phyloP scores from a whole-genome alignment of 164 flowering plant species.

The Platanus orientalis region DNA sequence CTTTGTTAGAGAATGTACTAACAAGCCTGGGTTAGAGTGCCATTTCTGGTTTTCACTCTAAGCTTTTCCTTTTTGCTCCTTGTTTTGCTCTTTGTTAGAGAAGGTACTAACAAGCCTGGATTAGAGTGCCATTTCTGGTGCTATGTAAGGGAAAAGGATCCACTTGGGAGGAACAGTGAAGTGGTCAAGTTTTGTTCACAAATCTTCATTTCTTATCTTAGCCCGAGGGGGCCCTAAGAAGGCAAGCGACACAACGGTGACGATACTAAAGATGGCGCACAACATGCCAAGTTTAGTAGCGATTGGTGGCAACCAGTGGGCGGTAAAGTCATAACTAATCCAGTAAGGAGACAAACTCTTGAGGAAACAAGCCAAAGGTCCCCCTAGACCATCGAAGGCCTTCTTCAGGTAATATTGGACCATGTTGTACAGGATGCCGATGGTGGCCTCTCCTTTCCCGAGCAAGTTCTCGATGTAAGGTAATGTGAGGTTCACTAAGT shows the following conservation, averaged over 20 bases:
- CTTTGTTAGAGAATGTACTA: too few relatives aligned
- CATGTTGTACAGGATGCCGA: slow-evolving; percentile 14
- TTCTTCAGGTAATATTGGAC: slow-evolving; percentile 16
- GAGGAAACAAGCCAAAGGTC: slow-evolving; percentile 25
- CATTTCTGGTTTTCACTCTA: too few relatives aligned
- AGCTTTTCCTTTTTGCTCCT: too few relatives aligned
- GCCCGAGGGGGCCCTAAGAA: slow-evolving; percentile 38
- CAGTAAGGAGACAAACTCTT: slow-evolving; percentile 31
- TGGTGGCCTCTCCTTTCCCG: slow-evolving; percentile 23
- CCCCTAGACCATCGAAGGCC: slow-evolving; percentile 27
- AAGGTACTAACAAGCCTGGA: too few relatives aligned
- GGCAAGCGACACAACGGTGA: slow-evolving; percentile 31
- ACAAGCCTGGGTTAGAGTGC: too few relatives aligned
- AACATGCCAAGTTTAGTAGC: slow-evolving; percentile 31
- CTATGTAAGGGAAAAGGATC: slow-evolving; percentile 38
- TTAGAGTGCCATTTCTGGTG: too few relatives aligned
- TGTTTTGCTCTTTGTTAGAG: too few relatives aligned
- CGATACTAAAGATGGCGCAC: slow-evolving; percentile 31
- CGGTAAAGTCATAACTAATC: slow-evolving; percentile 53
- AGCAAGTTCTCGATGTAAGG: slow-evolving; percentile 10
- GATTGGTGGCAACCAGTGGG: slow-evolving; percentile 49
- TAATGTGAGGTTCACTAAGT: neutral
- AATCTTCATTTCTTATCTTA: slow-evolving; percentile 1
- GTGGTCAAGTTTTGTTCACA: slow-evolving; percentile 19
- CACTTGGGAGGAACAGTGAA: slow-evolving; percentile 38